These are phyloP conservation scores for Plasmodium coatneyi DNA, from an alignment of 169 alveolate species.

Conservation along the genomic window DNA sequence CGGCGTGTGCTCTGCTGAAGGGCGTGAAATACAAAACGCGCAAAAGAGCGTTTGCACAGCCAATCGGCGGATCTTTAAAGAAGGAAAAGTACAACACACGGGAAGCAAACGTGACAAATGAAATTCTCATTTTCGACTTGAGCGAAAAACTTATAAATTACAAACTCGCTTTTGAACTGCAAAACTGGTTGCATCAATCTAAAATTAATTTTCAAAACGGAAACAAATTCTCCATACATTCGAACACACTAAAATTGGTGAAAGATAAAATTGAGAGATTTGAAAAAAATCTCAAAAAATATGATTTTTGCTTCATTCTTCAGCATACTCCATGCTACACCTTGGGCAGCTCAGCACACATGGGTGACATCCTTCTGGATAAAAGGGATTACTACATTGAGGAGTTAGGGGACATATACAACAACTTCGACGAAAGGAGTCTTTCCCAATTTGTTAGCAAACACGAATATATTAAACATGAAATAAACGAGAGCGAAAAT, in stretches of 20 bases:
- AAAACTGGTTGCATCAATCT: conserved; percentile 43
- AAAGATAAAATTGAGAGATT: conserved; percentile 39
- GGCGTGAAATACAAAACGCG: background rate
- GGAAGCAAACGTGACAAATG: background rate
- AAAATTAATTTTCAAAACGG: conserved; percentile 38
- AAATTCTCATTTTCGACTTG: conserved; percentile 53
- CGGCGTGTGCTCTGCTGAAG: background rate
- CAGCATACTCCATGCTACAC: conserved; percentile 82
- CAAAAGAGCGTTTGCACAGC: background rate
- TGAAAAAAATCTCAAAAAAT: conserved; percentile 40
- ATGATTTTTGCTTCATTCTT: conserved; percentile 77
- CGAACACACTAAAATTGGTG: background rate
- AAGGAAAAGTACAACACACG: background rate
- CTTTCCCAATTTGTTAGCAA: conserved; percentile 21
- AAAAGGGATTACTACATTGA: conserved; percentile 33
- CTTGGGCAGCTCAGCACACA: conserved; percentile 77
- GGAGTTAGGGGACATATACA: conserved; percentile 40
- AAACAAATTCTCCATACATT: background rate
- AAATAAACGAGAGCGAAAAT: conserved; percentile 5
- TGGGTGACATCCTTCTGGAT: conserved; percentile 44
- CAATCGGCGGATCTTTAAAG: background rate
- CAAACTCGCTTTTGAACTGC: conserved; percentile 50
- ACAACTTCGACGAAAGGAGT: background rate
- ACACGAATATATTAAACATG: conserved; percentile 6
- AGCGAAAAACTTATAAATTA: conserved; percentile 64